Evolutionary conservation across 1,139 yeast species (phyloP).

Genomic region (Casaregolazyma suthepensis): DNA sequence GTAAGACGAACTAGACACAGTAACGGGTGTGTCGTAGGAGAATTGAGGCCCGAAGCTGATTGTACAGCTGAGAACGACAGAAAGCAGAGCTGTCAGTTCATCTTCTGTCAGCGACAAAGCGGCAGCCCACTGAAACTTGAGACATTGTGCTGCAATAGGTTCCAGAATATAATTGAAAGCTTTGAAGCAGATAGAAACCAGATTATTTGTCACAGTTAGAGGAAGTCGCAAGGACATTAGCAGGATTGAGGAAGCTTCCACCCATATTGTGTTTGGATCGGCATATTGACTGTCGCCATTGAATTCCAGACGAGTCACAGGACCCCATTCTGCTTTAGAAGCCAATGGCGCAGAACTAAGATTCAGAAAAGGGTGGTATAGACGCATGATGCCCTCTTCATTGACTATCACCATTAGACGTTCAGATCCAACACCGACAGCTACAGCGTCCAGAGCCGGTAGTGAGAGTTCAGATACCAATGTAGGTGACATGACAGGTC

Average conservation of each 20-base stretch:
- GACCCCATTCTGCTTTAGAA: constrained; percentile 14
- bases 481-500: constrained; percentile 22
- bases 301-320: constrained; percentile 12
- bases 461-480: constrained; percentile 1
- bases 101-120: constrained; percentile 43
- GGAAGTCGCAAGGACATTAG: constrained; percentile 35
- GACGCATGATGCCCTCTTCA: constrained; percentile 18
- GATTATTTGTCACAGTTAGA: constrained; percentile 44
- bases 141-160: constrained; percentile 48
- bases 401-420: background rate
- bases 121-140: constrained; percentile 62
- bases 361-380: constrained; percentile 63
- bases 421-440: background rate
- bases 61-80: constrained; percentile 39
- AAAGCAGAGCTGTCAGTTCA: constrained; percentile 61
- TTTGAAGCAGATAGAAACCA: constrained; percentile 35
- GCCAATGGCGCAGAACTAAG: constrained; percentile 41
- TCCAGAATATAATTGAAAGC: constrained; percentile 45
- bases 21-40: background rate
- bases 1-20: background rate
- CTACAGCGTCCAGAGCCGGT: background rate
- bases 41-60: constrained; percentile 14
- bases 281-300: constrained; percentile 8
- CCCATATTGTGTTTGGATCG: constrained; percentile 7
- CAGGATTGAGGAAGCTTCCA: constrained; percentile 23